Conservation (phyloP, 1,139 yeast genomes). For the Arxiozyma telluris region DNA sequence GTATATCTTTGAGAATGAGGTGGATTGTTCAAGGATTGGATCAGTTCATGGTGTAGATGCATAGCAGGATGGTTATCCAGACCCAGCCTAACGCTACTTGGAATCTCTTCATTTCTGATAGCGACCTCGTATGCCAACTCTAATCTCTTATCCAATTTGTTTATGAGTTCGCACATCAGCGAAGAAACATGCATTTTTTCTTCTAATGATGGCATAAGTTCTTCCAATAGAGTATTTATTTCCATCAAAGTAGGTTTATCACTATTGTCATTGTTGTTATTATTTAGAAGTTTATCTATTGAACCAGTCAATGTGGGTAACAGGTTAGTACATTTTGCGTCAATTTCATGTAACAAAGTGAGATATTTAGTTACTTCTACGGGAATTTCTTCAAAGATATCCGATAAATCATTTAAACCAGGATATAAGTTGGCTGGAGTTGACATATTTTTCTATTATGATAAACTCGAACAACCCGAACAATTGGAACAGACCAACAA, state of each 20-base stretch:
- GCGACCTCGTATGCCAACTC: conserved; percentile 75
- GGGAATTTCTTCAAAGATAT: conserved; percentile 88
- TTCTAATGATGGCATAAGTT: conserved; percentile 84
- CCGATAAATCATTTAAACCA: conserved; percentile 85
- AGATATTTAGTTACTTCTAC: conserved; percentile 73
- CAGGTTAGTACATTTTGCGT: conserved; percentile 79
- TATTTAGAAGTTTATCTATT: conserved; percentile 41
- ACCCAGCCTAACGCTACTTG: conserved; percentile 49
- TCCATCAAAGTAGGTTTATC: conserved; percentile 27
- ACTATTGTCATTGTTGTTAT: conserved; percentile 26
- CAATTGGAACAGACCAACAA: too few relatives aligned
- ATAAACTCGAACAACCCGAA: too few relatives aligned
- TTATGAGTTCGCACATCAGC: conserved; percentile 72
- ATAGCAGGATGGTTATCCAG: conserved; percentile 85
- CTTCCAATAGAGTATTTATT: conserved; percentile 47
- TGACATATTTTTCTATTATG: conserved; percentile 12
- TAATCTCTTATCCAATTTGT: conserved; percentile 60
- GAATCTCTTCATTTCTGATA: conserved; percentile 63
- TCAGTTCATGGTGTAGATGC: conserved; percentile 31
- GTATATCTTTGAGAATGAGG: conserved; percentile 12
- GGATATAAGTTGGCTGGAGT: conserved; percentile 42
- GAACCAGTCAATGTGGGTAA: conserved; percentile 57
- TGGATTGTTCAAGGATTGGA: conserved; percentile 17
- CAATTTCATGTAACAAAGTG: conserved; percentile 84
- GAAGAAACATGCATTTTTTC: conserved; percentile 97